Evolutionary conservation across 352 stramenopile genomes (phyloP).

Genomic region (Phytophthora pluvialis): DNA sequence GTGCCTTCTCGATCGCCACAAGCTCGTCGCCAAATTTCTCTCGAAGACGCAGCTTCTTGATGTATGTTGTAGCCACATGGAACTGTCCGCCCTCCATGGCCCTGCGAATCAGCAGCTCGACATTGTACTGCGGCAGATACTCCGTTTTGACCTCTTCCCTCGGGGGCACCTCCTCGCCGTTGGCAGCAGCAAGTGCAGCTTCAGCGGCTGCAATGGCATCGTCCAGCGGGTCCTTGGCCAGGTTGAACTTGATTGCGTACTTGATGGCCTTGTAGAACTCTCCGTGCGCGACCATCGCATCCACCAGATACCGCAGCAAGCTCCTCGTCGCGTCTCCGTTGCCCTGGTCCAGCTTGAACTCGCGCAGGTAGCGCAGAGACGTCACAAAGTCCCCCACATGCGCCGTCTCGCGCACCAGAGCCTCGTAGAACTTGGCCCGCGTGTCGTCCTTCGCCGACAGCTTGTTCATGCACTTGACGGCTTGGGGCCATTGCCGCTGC

Average conservation of each 20-base stretch:
- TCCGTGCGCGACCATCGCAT: conserved; percentile 66
- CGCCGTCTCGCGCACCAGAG: conserved; percentile 62
- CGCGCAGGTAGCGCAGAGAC: conserved; percentile 67
- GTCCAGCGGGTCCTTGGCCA: conserved; percentile 48
- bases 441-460: conserved; percentile 51
- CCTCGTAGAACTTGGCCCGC: conserved; percentile 50
- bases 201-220: conserved; percentile 38
- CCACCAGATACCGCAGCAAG: conserved; percentile 65
- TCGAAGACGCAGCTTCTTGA: conserved; percentile 80
- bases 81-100: conserved; percentile 69
- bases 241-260: conserved; percentile 86
- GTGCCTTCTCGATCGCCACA: conserved; percentile 58
- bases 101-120: conserved; percentile 57
- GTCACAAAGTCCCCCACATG: conserved; percentile 77
- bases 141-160: conserved; percentile 31
- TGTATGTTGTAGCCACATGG: conserved; percentile 81
- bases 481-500: conserved; percentile 69
- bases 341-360: conserved; percentile 75
- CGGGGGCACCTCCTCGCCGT: conserved; percentile 13
- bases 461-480: conserved; percentile 85
- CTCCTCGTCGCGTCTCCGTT: conserved; percentile 38
- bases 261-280: conserved; percentile 92
- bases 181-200: conserved; percentile 36
- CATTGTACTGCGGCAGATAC: conserved; percentile 52
- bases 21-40: conserved; percentile 68